A percentile compares a stretch with the other conserved stretches of the same genome.
These are phyloP conservation scores for Myxozyma neglecta DNA, from an alignment of 805 yeast species.

Conservation along the genomic window DNA sequence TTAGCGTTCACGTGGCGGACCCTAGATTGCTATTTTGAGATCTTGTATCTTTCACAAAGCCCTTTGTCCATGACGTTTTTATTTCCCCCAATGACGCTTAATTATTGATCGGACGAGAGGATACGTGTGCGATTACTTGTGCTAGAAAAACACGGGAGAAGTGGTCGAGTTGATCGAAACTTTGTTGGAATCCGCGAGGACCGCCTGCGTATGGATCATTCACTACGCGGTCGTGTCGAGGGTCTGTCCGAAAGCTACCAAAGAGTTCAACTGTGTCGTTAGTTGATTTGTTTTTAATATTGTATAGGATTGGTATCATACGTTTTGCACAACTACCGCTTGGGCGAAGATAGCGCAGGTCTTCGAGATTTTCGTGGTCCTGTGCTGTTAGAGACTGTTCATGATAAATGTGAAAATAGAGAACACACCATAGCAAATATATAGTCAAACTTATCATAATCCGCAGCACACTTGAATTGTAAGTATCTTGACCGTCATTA, in stretches of 20 bases:
- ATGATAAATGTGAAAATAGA: not conserved
- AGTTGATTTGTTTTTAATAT: constrained; percentile 51
- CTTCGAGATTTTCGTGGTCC: constrained; percentile 51
- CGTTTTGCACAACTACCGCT: constrained; percentile 38
- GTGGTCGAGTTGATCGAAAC: constrained; percentile 70
- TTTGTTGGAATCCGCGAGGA: constrained; percentile 72
- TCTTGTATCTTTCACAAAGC: too few species aligned
- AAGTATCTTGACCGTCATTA: not conserved
- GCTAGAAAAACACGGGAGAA: constrained; percentile 70
- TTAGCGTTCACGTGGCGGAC: too few species aligned
- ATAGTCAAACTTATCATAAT: constrained; percentile 54
- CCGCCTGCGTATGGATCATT: constrained; percentile 96
- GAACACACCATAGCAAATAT: constrained; percentile 51
- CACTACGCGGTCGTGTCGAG: constrained; percentile 55
- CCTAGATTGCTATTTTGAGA: too few species aligned
- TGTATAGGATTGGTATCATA: not conserved
- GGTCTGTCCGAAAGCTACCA: constrained; percentile 74
- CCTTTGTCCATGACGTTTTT: too few species aligned
- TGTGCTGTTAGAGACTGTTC: not conserved
- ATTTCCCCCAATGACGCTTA: too few species aligned
- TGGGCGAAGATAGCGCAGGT: constrained; percentile 48
- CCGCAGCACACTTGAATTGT: constrained; percentile 35
- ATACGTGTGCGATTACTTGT: too few species aligned
- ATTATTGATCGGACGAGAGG: too few species aligned
- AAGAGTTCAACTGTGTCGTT: constrained; percentile 59